These are phyloP conservation scores for Phytophthora parvispora DNA, from an alignment of 352 stramenopile species.

Conservation along the genomic window DNA sequence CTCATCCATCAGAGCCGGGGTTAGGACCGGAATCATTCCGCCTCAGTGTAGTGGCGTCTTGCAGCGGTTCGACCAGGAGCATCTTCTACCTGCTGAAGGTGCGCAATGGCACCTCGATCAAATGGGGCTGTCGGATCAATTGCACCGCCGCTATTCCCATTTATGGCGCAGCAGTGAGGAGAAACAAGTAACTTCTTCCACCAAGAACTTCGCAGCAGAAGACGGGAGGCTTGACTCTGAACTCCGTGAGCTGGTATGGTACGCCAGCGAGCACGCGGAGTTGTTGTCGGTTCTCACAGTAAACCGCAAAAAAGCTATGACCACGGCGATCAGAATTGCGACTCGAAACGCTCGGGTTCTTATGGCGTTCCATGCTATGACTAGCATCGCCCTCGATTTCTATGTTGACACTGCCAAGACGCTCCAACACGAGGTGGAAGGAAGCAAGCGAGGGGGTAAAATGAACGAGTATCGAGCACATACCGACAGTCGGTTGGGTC, in stretches of 20 bases:
- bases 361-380: slow-evolving; percentile 39
- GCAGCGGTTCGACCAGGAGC: slow-evolving; percentile 45
- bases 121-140: not conserved
- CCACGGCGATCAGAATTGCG: slow-evolving; percentile 31
- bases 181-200: slow-evolving; percentile 3
- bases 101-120: slow-evolving; percentile 15
- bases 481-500: too few species aligned
- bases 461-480: not conserved
- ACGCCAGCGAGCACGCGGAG: slow-evolving; percentile 35
- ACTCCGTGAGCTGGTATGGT: slow-evolving; percentile 38
- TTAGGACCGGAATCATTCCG: slow-evolving; percentile 55
- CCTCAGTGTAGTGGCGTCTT: slow-evolving; percentile 45
- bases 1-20: slow-evolving; percentile 39
- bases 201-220: slow-evolving; percentile 14
- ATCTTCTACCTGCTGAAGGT: slow-evolving; percentile 25
- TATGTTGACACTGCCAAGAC: slow-evolving; percentile 40
- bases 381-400: slow-evolving; percentile 50
- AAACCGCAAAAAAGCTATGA: slow-evolving; percentile 55
- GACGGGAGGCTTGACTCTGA: slow-evolving; percentile 28
- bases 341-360: slow-evolving; percentile 47
- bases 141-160: not conserved
- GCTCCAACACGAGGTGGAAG: not conserved
- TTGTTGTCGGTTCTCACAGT: slow-evolving; percentile 42
- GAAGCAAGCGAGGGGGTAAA: not conserved
- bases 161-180: slow-evolving; percentile 7